Percentiles rank a stretch among this genome's conserved stretches.
Conservation (phyloP, 345 rosid genomes). For the Populus euphratica region DNA sequence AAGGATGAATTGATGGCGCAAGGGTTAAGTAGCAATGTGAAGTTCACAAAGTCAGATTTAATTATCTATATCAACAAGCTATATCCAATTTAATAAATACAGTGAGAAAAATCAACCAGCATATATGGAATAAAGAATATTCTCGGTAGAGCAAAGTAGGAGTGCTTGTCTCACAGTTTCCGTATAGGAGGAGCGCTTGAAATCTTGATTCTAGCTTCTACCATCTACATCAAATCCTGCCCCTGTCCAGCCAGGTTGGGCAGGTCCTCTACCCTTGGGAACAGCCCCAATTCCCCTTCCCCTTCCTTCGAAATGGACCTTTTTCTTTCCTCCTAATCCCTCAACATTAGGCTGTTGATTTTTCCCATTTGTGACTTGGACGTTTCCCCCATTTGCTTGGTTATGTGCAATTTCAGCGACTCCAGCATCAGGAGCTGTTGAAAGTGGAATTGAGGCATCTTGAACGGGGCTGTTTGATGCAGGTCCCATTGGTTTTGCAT, state of each 20-base stretch:
- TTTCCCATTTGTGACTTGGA: constrained; percentile 20
- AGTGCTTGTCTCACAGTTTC: constrained; percentile 10
- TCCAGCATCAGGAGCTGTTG: constrained; percentile 23
- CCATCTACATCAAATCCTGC: constrained; percentile 74
- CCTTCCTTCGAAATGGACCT: constrained; percentile 55
- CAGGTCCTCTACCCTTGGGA: constrained; percentile 55
- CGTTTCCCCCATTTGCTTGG: constrained; percentile 10
- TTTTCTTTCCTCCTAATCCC: constrained; percentile 58
- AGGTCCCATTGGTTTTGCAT: constrained; percentile 30
- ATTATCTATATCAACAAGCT: constrained; percentile 11
- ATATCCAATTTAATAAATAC: not conserved
- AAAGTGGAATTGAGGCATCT: constrained; percentile 30
- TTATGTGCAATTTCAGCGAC: constrained; percentile 27
- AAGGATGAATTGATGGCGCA: not conserved
- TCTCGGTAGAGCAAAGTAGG: not conserved
- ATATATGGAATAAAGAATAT: not conserved
- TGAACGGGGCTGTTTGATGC: constrained; percentile 22
- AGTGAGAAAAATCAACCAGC: not conserved
- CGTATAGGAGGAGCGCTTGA: constrained; percentile 3
- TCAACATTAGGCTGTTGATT: constrained; percentile 42
- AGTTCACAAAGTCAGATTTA: not conserved
- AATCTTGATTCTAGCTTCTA: constrained; percentile 35
- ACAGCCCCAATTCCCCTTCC: constrained; percentile 59
- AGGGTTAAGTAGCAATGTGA: not conserved
- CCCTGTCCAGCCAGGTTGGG: constrained; percentile 71